Evolutionary conservation across 805 yeast genomes (phyloP).

Genomic region (Kodamaea hsintzibuensis): DNA sequence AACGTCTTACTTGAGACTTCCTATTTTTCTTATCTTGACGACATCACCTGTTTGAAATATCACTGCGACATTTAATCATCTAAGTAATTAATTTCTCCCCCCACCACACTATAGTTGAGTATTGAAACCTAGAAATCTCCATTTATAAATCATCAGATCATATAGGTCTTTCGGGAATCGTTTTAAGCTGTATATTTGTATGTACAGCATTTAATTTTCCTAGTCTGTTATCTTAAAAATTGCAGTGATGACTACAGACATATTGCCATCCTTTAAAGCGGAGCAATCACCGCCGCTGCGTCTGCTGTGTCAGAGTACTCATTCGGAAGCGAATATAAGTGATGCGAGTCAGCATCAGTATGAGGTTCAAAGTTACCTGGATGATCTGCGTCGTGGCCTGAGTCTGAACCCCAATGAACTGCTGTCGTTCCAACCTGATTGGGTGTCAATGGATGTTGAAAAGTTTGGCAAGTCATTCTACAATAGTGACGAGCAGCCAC

Average conservation of each 20-base stretch:
- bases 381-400: constrained; percentile 5
- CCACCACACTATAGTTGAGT: not conserved
- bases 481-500: constrained; percentile 39
- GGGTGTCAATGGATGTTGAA: constrained; percentile 53
- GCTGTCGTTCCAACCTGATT: constrained; percentile 31
- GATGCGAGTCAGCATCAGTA: not conserved
- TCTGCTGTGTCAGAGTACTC: not conserved
- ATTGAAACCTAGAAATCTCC: not conserved
- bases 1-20: not conserved
- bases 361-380: constrained; percentile 1
- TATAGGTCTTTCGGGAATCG: not conserved
- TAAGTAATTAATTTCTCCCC: not conserved
- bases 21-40: not conserved
- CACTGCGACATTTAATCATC: constrained; percentile 1
- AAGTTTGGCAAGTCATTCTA: constrained; percentile 49
- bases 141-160: not conserved
- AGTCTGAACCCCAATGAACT: constrained; percentile 6
- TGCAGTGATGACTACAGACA: not conserved
- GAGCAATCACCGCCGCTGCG: constrained; percentile 2
- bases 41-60: constrained; percentile 1
- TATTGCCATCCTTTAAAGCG: not conserved
- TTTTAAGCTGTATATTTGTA: not conserved
- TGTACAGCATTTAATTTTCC: not conserved
- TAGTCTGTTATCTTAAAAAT: not conserved
- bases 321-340: not conserved